Evolutionary conservation across 495 filamentous ascomycete genomes (phyloP), one percentile per base, ranked within the genome.

Genomic region (Penicillium canescens): DNA sequence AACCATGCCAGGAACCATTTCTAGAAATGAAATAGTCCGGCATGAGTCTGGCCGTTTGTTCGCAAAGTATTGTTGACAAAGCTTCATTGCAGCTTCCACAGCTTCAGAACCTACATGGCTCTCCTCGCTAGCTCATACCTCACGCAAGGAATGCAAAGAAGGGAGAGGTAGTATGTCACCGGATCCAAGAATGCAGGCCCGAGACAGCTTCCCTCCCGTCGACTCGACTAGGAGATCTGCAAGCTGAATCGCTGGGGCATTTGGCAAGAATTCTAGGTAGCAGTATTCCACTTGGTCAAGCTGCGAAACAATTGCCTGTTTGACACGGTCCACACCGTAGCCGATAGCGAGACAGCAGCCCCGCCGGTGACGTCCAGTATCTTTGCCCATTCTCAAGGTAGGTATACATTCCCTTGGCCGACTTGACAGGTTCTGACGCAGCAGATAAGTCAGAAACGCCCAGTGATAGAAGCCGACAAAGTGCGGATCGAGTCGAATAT

Each of bases 391-490:
- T 69, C 11, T 67, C 72, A 9, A 83, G 45, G 52, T 43, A 43
- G 13, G 59, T 48, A 21, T 45, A 53, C 36, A 44, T 59, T 16
- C 61, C 57, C 14, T 45, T 24, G 35, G 52, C 61, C 4, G 49
- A 52, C 28, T 34, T 12, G 10, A 52, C 49, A 42, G 39, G n/a
- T 65, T 92, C 89, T 47, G 82, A 80, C 2, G 89, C 89, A 3
- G 89, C 89, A 28, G 84, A 88, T 16, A 92, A 71, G 63, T 92
- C 89, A 1, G 86, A 90, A 2, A 91, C 12, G 82, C 77, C 87
- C 87, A 95, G 47, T 78, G 55, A 65, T 86, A 88, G 74, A 93
- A 95, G 45, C 82, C 78, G 53, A 79, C 82, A 72, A 95, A 95
- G 54, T 82, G 68, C 0, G 86, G 82, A 68, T 95, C 90, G 18